Base-by-base conservation (phyloP, 805 yeast species). In the Schizosaccharomyces cryophilus region DNA sequence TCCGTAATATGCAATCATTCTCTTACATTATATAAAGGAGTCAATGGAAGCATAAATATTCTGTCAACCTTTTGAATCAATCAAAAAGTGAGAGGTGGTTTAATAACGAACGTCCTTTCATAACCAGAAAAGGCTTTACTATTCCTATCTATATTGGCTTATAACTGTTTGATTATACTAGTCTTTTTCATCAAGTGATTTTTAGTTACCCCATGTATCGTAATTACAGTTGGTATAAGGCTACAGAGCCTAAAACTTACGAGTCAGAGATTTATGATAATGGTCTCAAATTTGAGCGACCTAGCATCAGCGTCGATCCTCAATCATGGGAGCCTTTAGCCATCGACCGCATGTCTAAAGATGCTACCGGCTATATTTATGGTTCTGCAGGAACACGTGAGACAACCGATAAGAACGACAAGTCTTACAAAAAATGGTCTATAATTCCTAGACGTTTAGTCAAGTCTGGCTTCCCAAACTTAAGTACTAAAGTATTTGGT, bases 401-500 rank as follows among this genome's bases (percentile, higher is more conserved):
- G 19, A 64, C 66, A 13, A 42, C 47, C 47, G 45, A 42, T n/a
- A 63, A 64, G 9, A 64, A 64, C 31, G 21, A 31, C 4, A 56
- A 42, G 6, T 64, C 66, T 21, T 64, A 63, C 38, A 54, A 59
- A 5, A 42, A 58, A 26, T 64, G 62, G 48, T 38, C 61, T 24
- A 56, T 64, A 2, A 31, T 64, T 11, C 66, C 66, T 30, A 60
- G 61, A 7, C 60, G 63, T 63, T 61, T 64, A 4, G 15, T 60
- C 11, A 63, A 62, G 40, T 62, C 64, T 11, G 40, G 42, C 24
- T 29, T 45, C 24, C 62, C 64, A 11, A 64, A 65, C 54, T 31
- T 63, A 11, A 30, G 62, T 7, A 61, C 64, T 1, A 54, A 51
- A n/a, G 31, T 66, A 42, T 62, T 70, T 55, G 69, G 69, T 30